Conservation (phyloP, 2,329 filamentous ascomycete species). For the Nannizzia gypsea region DNA sequence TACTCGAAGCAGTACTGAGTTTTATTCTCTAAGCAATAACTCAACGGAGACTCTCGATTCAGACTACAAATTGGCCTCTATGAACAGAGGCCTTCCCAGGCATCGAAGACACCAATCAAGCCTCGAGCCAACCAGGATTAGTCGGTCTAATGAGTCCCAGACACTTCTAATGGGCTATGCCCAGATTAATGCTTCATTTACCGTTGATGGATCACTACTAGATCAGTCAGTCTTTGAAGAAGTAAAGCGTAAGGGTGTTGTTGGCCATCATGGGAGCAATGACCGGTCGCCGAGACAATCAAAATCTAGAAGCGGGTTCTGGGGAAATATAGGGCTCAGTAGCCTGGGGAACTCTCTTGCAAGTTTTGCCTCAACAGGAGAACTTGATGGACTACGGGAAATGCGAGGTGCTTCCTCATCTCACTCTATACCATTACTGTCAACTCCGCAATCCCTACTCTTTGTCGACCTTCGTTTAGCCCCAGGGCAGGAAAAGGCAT, state of each 20-base stretch:
- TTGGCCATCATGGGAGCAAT: constrained; percentile 69
- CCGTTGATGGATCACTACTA: constrained; percentile 78
- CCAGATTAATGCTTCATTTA: constrained; percentile 85
- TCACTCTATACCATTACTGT: constrained; percentile 80
- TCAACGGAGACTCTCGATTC: constrained; percentile 88
- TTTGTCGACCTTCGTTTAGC: constrained; percentile 85
- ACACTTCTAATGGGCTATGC: constrained; percentile 96
- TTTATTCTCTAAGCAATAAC: constrained; percentile 89
- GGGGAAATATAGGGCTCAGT: constrained; percentile 78
- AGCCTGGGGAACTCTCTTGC: constrained; percentile 78
- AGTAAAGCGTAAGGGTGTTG: constrained; percentile 85
- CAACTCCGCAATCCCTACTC: constrained; percentile 85
- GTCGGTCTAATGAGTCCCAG: constrained; percentile 37
- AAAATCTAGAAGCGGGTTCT: constrained; percentile 59
- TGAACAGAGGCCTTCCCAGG: constrained; percentile 39
- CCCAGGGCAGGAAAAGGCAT: constrained; percentile 79
- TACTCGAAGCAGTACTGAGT: constrained; percentile 82
- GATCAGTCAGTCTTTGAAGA: constrained; percentile 86
- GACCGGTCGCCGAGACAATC: constrained; percentile 56
- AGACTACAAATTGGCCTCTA: constrained; percentile 53
- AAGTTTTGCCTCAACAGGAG: constrained; percentile 71
- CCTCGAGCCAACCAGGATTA: constrained; percentile 20
- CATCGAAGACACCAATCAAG: constrained; percentile 37
- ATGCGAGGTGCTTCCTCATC: constrained; percentile 82
- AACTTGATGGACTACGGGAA: constrained; percentile 87